Conservation (phyloP, 805 yeast species). For the Schwanniomyces yamadae region DNA sequence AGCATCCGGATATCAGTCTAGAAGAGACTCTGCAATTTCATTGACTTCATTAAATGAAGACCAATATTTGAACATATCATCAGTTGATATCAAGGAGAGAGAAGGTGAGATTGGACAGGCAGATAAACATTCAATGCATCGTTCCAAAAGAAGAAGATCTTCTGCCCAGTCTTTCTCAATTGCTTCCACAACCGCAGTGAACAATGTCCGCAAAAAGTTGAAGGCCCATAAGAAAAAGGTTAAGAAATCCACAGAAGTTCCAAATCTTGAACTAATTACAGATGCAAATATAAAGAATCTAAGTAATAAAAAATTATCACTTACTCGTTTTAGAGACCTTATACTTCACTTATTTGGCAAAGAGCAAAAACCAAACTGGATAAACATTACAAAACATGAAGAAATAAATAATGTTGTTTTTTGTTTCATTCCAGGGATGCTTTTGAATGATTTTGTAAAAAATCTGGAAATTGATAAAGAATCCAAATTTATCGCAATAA, state of each 20-base stretch:
- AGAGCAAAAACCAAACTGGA: slow-evolving; percentile 37
- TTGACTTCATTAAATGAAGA: slow-evolving; percentile 23
- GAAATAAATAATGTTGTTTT: slow-evolving; percentile 55
- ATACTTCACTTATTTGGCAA: slow-evolving; percentile 14
- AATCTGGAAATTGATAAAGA: slow-evolving; percentile 11
- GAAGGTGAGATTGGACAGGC: background rate
- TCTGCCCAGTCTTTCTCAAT: slow-evolving; percentile 26
- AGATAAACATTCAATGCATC: background rate
- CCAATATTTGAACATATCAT: slow-evolving; percentile 11
- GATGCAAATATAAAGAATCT: slow-evolving; percentile 1
- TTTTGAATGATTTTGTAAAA: slow-evolving; percentile 43
- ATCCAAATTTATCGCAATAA: slow-evolving; percentile 6
- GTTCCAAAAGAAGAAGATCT: slow-evolving; percentile 39
- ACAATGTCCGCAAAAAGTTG: slow-evolving; percentile 3
- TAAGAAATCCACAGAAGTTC: slow-evolving; percentile 29
- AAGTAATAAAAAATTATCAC: slow-evolving; percentile 13
- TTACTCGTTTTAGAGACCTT: slow-evolving; percentile 17
- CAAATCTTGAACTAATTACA: slow-evolving; percentile 13
- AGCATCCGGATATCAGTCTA: slow-evolving; percentile 3
- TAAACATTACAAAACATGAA: slow-evolving; percentile 46
- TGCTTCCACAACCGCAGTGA: slow-evolving; percentile 8
- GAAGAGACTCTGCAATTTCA: slow-evolving; percentile 25
- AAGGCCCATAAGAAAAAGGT: slow-evolving; percentile 30
- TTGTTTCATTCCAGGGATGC: slow-evolving; percentile 65
- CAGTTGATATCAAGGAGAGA: slow-evolving; percentile 3